Conservation (phyloP, 768 basidiomycete species). For the Gyrodon lividus region DNA sequence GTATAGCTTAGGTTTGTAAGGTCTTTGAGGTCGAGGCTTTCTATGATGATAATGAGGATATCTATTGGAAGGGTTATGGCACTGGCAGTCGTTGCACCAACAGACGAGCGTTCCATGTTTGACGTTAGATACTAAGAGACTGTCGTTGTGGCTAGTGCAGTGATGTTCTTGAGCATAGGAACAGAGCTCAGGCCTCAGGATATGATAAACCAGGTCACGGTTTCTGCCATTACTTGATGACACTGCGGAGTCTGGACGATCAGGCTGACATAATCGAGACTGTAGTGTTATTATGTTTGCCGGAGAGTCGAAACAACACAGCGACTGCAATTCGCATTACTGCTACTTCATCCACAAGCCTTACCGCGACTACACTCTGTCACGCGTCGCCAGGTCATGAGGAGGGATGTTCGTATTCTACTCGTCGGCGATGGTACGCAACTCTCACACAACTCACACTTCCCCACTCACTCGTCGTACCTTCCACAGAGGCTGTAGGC, state of each 20-base stretch:
- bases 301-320: no score
- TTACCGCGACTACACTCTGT: not conserved
- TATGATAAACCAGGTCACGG: no score
- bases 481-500: constrained; percentile 81
- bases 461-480: not conserved
- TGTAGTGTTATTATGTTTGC: no score
- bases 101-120: not conserved
- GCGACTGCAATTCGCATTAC: not conserved
- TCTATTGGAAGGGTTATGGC: constrained; percentile 46
- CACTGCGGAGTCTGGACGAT: no score
- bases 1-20: constrained; percentile 34
- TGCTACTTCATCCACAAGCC: not conserved
- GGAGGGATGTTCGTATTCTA: constrained; percentile 91
- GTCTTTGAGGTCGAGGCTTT: constrained; percentile 42
- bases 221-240: no score
- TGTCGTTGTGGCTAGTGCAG: no score
- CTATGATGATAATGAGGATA: constrained; percentile 53
- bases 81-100: constrained; percentile 2
- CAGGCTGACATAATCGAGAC: no score
- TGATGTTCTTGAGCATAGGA: no score
- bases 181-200: no score
- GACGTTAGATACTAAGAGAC: not conserved
- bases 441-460: constrained; percentile 14
- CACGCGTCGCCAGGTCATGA: constrained; percentile 46
- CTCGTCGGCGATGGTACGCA: constrained; percentile 88